Evolutionary conservation across 805 yeast species (phyloP).

Genomic region (Hanseniaspora guilliermondii): DNA sequence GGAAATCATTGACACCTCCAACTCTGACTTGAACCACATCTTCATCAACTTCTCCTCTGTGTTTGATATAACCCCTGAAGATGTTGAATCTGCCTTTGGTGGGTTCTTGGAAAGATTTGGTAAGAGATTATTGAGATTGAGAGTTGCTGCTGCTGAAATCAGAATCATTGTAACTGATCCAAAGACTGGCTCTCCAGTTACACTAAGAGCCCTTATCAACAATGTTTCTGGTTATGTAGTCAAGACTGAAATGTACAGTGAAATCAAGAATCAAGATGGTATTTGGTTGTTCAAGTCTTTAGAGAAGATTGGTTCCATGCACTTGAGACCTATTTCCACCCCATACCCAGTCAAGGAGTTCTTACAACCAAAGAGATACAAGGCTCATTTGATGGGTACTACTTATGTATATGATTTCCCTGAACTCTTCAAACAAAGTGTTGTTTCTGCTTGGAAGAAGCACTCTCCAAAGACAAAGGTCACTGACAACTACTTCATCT

Average conservation of each 20-base stretch:
- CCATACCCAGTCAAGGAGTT: constrained; percentile 97
- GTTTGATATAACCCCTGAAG: constrained; percentile 86
- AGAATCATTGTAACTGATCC: constrained; percentile 91
- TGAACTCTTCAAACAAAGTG: constrained; percentile 90
- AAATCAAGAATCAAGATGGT: constrained; percentile 80
- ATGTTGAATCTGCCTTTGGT: constrained; percentile 94
- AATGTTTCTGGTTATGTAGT: constrained; percentile 96
- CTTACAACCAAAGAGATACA: constrained; percentile 95
- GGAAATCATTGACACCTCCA: constrained; percentile 85
- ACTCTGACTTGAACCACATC: constrained; percentile 92
- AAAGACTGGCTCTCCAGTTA: constrained; percentile 76
- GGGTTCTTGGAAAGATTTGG: constrained; percentile 97
- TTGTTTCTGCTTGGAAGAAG: constrained; percentile 72
- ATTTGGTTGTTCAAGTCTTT: constrained; percentile 96
- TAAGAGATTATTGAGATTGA: constrained; percentile 87
- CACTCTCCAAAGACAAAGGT: constrained; percentile 41
- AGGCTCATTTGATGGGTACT: constrained; percentile 96
- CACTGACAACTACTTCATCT: constrained; percentile 67
- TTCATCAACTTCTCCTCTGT: constrained; percentile 94
- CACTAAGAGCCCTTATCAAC: constrained; percentile 90
- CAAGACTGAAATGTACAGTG: constrained; percentile 87
- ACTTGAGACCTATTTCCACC: constrained; percentile 84
- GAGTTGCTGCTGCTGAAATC: constrained; percentile 95
- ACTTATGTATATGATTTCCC: constrained; percentile 98
- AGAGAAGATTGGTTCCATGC: constrained; percentile 95